phyloP scores from a whole-genome alignment of 164 flowering plant genomes.

The Magnolia kwangsiensis region DNA sequence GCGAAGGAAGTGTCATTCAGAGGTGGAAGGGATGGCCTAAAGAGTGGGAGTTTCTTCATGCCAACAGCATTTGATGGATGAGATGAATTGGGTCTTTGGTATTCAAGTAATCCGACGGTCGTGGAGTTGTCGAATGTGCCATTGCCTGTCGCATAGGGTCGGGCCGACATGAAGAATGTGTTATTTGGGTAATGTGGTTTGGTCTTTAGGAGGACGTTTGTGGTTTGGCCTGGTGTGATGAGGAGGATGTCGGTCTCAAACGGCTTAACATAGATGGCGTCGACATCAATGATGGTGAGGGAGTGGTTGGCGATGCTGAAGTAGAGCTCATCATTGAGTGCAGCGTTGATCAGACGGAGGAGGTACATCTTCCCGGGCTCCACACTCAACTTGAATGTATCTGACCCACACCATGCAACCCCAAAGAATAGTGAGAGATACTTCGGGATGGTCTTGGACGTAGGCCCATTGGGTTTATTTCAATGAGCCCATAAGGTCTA shows the following conservation, averaged over 20 bases:
- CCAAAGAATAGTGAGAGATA: not conserved
- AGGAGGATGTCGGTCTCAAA: constrained; percentile 31
- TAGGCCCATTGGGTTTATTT: too few relatives aligned
- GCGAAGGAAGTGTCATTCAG: constrained; percentile 24
- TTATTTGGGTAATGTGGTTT: constrained; percentile 34
- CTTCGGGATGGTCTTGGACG: too few relatives aligned
- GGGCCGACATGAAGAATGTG: constrained; percentile 46
- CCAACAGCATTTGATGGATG: not conserved
- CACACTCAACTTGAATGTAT: constrained; percentile 66
- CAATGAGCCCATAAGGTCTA: too few relatives aligned
- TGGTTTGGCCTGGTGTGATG: constrained; percentile 61
- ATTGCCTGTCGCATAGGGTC: constrained; percentile 42
- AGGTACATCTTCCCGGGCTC: constrained; percentile 52
- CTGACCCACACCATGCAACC: constrained; percentile 22
- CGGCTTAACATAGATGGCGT: constrained; percentile 50
- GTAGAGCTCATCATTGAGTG: constrained; percentile 63
- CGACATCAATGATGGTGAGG: constrained; percentile 50
- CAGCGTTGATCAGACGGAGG: constrained; percentile 58
- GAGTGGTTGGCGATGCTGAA: constrained; percentile 59
- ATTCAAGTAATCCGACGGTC: constrained; percentile 38
- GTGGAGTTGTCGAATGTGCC: constrained; percentile 53
- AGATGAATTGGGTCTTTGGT: constrained; percentile 4
- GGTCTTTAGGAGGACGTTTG: constrained; percentile 47
- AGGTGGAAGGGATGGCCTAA: constrained; percentile 23
- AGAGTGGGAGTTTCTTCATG: constrained; percentile 15